These are phyloP conservation scores for Agaricus subrufescens DNA, from an alignment of 768 basidiomycete species.

Conservation along the genomic window DNA sequence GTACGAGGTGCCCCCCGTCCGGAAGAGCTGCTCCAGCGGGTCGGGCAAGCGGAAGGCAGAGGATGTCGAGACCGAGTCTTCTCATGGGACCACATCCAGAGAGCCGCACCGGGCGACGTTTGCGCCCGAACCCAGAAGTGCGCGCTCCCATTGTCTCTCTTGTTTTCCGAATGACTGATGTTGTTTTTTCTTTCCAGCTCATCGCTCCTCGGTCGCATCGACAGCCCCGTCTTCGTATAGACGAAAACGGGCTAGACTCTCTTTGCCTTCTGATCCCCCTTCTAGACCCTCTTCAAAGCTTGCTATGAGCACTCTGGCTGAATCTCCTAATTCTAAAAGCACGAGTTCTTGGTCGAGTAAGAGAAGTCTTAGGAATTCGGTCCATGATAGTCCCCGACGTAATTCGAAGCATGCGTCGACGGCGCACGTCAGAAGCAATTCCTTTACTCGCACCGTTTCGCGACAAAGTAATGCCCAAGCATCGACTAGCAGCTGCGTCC, in stretches of 20 bases:
- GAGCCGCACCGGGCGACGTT: slow-evolving; percentile 55
- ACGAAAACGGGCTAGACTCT: slow-evolving; percentile 60
- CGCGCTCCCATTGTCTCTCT: slow-evolving; percentile 19
- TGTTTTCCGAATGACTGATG: slow-evolving; percentile 13
- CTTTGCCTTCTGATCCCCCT: slow-evolving; percentile 37
- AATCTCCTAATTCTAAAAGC: slow-evolving; percentile 31
- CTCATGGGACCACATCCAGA: slow-evolving; percentile 47
- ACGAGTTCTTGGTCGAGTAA: slow-evolving; percentile 44
- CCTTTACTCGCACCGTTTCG: slow-evolving; percentile 17
- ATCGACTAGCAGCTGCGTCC: background rate
- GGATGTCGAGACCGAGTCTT: slow-evolving; percentile 46
- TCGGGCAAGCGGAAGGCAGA: slow-evolving; percentile 70
- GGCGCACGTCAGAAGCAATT: slow-evolving; percentile 18
- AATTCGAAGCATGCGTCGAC: slow-evolving; percentile 14
- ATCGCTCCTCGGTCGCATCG: slow-evolving; percentile 46
- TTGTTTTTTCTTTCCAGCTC: slow-evolving; percentile 32
- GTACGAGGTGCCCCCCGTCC: slow-evolving; percentile 22
- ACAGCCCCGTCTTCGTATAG: slow-evolving; percentile 71
- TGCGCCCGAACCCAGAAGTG: slow-evolving; percentile 59
- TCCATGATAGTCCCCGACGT: slow-evolving; percentile 14
- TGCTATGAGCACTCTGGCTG: slow-evolving; percentile 6
- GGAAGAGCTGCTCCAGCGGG: slow-evolving; percentile 29
- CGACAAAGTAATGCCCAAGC: background rate
- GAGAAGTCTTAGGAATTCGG: slow-evolving; percentile 23
- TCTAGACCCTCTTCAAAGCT: slow-evolving; percentile 18